Percentiles rank a stretch among this genome's conserved stretches.
Evolutionary conservation across 306 rosid genomes (phyloP).

Genomic region (Cucurbita argyrosperma): DNA sequence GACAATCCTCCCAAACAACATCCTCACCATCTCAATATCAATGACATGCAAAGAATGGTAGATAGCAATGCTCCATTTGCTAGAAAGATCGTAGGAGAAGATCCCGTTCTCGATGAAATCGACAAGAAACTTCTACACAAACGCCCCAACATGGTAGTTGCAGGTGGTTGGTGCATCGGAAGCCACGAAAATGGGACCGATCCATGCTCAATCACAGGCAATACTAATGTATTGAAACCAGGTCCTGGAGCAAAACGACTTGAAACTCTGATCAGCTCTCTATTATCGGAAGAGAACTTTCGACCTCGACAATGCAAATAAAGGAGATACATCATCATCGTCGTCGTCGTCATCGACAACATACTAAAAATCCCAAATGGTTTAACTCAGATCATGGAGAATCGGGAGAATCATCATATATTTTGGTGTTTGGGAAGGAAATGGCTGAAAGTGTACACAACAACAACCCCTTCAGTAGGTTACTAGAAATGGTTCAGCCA

Average conservation of each 20-base stretch:
- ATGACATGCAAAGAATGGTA: conserved; percentile 55
- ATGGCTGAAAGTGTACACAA: conserved; percentile 1
- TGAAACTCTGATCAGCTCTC: conserved; percentile 49
- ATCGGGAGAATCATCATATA: neutral
- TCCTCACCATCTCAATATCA: conserved; percentile 68
- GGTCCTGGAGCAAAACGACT: conserved; percentile 65
- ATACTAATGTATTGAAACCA: conserved; percentile 55
- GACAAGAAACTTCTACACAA: conserved; percentile 55
- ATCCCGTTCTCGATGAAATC: conserved; percentile 65
- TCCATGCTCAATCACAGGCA: conserved; percentile 54
- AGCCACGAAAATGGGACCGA: conserved; percentile 62
- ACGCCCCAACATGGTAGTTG: conserved; percentile 55
- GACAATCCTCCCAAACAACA: conserved; percentile 99
- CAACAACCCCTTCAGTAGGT: neutral
- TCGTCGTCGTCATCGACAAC: neutral
- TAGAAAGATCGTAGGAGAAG: conserved; percentile 63
- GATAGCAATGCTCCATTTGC: conserved; percentile 89
- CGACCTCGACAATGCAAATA: conserved; percentile 78
- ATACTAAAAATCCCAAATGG: neutral
- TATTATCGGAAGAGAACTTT: conserved; percentile 55
- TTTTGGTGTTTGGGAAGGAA: neutral
- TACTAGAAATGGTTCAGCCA: neutral
- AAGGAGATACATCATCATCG: neutral
- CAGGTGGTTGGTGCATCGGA: conserved; percentile 98
- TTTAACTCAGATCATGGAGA: neutral